A percentile compares a stretch with the other conserved stretches of the same genome.
These are phyloP conservation scores for Sideroxylon spinosum DNA, from an alignment of 179 eudicot genomes.

Conservation along the genomic window DNA sequence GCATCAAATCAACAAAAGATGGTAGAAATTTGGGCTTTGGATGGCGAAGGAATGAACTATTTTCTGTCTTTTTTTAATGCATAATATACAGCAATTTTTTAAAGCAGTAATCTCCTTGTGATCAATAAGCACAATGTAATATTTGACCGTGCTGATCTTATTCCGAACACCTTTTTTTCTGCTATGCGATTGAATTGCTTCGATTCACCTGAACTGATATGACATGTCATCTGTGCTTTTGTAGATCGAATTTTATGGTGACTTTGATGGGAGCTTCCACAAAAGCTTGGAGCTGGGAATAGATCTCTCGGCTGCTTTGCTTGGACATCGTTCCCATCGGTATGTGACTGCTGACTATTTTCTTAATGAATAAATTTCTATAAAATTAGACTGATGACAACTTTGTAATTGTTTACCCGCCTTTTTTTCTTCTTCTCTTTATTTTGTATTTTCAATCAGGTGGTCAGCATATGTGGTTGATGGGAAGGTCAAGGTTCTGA, in stretches of 20 bases:
- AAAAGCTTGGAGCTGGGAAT: slow-evolving; percentile 68
- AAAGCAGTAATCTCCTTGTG: not conserved
- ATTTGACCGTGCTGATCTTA: not conserved
- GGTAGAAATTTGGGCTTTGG: not conserved
- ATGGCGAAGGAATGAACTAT: not conserved
- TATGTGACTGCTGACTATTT: slow-evolving; percentile 12
- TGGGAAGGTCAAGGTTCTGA: slow-evolving; percentile 60
- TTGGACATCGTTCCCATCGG: slow-evolving; percentile 89
- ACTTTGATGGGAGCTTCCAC: slow-evolving; percentile 87
- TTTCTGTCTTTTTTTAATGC: not conserved
- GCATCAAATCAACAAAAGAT: not conserved
- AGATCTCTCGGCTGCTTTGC: slow-evolving; percentile 77
- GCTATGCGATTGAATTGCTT: not conserved
- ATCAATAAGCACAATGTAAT: not conserved
- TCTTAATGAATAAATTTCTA: not conserved
- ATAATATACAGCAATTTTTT: not conserved
- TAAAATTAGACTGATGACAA: too few relatives aligned
- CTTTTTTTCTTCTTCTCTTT: not conserved
- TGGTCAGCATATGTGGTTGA: slow-evolving; percentile 96
- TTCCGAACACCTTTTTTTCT: not conserved
- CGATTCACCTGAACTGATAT: not conserved
- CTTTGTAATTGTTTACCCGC: not conserved
- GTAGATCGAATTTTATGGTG: slow-evolving; percentile 87
- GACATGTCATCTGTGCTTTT: not conserved
- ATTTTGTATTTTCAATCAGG: slow-evolving; percentile 26